Conservation (phyloP, 495 filamentous ascomycete genomes). For the Parmelia sp. region DNA sequence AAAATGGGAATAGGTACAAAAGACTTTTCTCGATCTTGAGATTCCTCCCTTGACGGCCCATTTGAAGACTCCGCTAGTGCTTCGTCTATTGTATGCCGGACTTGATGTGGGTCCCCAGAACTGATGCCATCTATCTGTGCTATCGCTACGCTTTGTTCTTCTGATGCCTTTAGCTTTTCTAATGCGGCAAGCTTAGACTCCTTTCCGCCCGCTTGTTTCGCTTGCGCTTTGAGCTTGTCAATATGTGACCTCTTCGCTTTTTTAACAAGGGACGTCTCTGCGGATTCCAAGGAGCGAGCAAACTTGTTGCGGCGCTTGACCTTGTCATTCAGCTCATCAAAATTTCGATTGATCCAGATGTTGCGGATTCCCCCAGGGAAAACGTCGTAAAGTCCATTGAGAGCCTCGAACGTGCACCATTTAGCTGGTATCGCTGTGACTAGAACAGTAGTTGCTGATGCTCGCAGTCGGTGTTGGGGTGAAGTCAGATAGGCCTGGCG, state of each 20-base stretch:
- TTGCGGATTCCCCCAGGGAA: slow-evolving; percentile 94
- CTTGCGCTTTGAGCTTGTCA: slow-evolving; percentile 57
- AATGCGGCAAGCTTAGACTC: slow-evolving; percentile 46
- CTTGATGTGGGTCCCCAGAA: slow-evolving; percentile 76
- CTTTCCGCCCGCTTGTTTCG: slow-evolving; percentile 53
- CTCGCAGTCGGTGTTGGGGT: slow-evolving; percentile 85
- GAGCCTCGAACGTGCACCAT: slow-evolving; percentile 76
- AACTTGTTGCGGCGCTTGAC: slow-evolving; percentile 67
- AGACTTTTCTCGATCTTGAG: slow-evolving; percentile 29
- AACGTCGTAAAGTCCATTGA: slow-evolving; percentile 86
- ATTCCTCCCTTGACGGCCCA: slow-evolving; percentile 29
- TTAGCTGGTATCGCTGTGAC: slow-evolving; percentile 83
- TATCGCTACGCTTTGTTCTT: slow-evolving; percentile 54
- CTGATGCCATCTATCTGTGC: slow-evolving; percentile 67
- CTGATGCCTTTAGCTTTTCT: slow-evolving; percentile 33
- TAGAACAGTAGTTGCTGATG: slow-evolving; percentile 93
- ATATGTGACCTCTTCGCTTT: slow-evolving; percentile 70
- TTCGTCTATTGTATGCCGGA: slow-evolving; percentile 65
- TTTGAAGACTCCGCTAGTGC: slow-evolving; percentile 48
- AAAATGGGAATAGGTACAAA: slow-evolving; percentile 39
- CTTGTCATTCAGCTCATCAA: slow-evolving; percentile 80
- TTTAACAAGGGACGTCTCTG: slow-evolving; percentile 77
- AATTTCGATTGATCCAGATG: slow-evolving; percentile 94
- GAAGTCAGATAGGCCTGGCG: slow-evolving; percentile 94
- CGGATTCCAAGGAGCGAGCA: slow-evolving; percentile 67